Evolutionary conservation across 495 filamentous ascomycete species (phyloP), one percentile per base, ranked within the genome.

Genomic region (Usnea hakonensis): DNA sequence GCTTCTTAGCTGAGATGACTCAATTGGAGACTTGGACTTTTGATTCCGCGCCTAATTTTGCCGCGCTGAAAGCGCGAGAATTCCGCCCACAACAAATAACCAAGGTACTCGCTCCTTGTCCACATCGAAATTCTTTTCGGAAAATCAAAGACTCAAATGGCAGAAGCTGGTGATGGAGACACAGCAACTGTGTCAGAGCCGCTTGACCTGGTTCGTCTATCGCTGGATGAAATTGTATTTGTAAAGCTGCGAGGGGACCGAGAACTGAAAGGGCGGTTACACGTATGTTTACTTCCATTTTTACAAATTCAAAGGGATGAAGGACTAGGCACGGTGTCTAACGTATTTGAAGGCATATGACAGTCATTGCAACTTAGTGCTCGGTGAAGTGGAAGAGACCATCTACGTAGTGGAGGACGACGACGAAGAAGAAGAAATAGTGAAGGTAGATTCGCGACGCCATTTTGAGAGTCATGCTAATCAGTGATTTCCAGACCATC

Each of bases 351-450:
- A 99, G 95, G 94, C 93, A 37, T 99, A 97, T 73, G 94, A 99
- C 72, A 94, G 89, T 68, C 94, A 99, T 73, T 97, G 94, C 83
- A 99, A 99, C 71, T 76, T 97, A n/a, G 90, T 99, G 6, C 80
- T 99, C 3, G 94, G 95, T 6, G 95, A 99, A 53, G 94, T 96
- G 11, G 90, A 97, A 71, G 94, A 99, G 79, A 97, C 91, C 9
- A 88, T 99, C 60, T 99, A 97, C 73, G 75, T 92, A 38, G 86
- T 95, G 5, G 85, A 87, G 61, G 85, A 86, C 38, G 86, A 89
- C 54, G 94, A 97, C 23, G 91, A 94, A 58, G 89, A 91, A 16
- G 87, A 95, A 56, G 90, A 92, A 69, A 78, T 72, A 28, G 73
- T 84, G 52, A 81, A 79, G 71, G 79, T 90, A 38, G 55, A 32